These are phyloP conservation scores for Stagonosporopsis chrysanthemi DNA, from an alignment of 2,329 filamentous ascomycete species.

Conservation along the genomic window DNA sequence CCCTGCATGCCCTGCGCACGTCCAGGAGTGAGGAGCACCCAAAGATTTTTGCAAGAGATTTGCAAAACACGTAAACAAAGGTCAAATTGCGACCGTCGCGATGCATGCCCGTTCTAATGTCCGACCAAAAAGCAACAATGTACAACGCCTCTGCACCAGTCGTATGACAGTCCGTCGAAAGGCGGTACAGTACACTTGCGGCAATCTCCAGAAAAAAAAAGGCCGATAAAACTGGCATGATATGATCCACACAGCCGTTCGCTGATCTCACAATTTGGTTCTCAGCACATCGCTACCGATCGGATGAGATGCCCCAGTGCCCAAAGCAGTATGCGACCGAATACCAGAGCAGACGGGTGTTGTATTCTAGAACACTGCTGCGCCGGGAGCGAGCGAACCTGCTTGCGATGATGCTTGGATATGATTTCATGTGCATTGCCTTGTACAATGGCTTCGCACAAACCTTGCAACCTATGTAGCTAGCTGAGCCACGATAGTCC, in stretches of 20 bases:
- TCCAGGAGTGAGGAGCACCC: background rate
- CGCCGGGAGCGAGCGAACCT: background rate
- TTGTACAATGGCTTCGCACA: background rate
- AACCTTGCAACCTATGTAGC: background rate
- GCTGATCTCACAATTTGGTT: conserved; percentile 5
- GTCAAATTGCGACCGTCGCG: conserved; percentile 11
- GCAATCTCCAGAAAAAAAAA: background rate
- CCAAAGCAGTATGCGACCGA: background rate
- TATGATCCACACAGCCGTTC: conserved; percentile 4
- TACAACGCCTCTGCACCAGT: background rate
- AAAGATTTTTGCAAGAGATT: background rate
- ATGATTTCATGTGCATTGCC: conserved; percentile 1
- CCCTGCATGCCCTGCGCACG: background rate
- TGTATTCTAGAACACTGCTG: background rate
- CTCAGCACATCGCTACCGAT: background rate
- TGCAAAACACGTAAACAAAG: background rate
- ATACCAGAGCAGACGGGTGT: background rate
- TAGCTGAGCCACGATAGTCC: background rate
- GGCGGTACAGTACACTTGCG: background rate
- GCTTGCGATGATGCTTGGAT: background rate
- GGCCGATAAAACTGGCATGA: background rate
- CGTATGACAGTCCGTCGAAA: conserved; percentile 1
- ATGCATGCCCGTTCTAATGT: conserved; percentile 6
- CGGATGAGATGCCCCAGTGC: background rate
- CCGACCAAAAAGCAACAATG: background rate